Evolutionary conservation across 2,329 filamentous ascomycete genomes (phyloP), one percentile per base, ranked within the genome.

Genomic region (Botrytis fragariae): DNA sequence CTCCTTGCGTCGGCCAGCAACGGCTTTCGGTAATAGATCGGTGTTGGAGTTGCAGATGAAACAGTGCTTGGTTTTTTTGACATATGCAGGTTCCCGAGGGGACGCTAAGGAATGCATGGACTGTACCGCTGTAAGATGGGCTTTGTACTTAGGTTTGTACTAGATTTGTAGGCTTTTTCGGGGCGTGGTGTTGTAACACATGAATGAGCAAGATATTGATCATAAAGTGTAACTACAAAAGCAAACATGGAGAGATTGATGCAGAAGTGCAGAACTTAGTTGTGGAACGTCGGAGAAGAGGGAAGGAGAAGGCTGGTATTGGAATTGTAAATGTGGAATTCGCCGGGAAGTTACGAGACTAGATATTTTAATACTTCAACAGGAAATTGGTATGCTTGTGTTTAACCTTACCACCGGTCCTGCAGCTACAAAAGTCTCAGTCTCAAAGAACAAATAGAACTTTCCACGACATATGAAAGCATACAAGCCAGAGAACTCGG

Each of bases 1-100:
- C 32, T 42, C 69, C 69, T 71, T 71, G 69, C 62, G 20, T 72
- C 71, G 71, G 71, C 71, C 61, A 68, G 64, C 29, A 72, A 72
- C 71, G 71, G 71, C 51, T 35, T 69, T 32, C 71, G 71, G 71
- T 60, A 29, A 39, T 59, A 69, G 71, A 69, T 69, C 71, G 62
- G 71, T 48, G 71, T 67, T 72, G 39, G 37, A 39, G 61, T 65
- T 42, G 37, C 60, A 42, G 61, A 67, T 42, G 69, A 67, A 72
- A 64, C 70, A 67, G 45, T 10, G 32, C 48, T 72, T n/a, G n/a
- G 35, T 25, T 35, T 42, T 68, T 72, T 72, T 72, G 71, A 72
- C 71, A 42, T 69, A 72, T 72, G 71, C 71, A 72, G 71, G 63
- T 60, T 72, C 51, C 71, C 71, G 71, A 72, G 62, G 25, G 32